phyloP scores from a whole-genome alignment of 78 protist genomes.

The Bodo saltans region DNA sequence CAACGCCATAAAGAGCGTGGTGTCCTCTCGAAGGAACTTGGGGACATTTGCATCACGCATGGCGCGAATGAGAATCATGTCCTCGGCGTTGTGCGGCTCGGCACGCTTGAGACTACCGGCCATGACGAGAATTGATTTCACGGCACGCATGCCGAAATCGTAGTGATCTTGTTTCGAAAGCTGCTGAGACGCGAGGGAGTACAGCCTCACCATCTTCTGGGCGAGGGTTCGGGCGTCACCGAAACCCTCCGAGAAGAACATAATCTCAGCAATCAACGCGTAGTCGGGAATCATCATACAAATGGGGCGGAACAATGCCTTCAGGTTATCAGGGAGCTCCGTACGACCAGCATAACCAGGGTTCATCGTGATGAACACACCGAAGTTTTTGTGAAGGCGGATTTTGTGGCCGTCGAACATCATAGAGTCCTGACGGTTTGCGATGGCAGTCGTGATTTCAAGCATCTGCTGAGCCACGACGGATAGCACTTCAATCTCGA shows the following conservation, averaged over 20 bases:
- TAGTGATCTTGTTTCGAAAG: conserved; percentile 80
- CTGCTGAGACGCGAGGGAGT: conserved; percentile 72
- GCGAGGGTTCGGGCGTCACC: conserved; percentile 48
- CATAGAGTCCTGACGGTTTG: conserved; percentile 3
- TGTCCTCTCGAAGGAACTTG: conserved; percentile 53
- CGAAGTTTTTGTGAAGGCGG: conserved; percentile 48
- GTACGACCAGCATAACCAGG: conserved; percentile 89
- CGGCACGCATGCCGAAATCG: conserved; percentile 90
- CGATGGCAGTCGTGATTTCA: conserved; percentile 53
- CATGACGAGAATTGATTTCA: conserved; percentile 75
- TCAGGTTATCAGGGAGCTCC: conserved; percentile 83
- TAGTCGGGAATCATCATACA: conserved; percentile 85
- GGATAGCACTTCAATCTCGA: conserved; percentile 70
- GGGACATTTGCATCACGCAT: conserved; percentile 64
- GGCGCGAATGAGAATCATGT: conserved; percentile 60
- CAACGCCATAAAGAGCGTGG: conserved; percentile 54
- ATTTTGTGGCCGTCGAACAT: conserved; percentile 62
- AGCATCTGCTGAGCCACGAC: conserved; percentile 74
- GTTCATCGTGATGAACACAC: conserved; percentile 87
- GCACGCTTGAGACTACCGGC: conserved; percentile 71
- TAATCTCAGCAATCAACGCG: conserved; percentile 69
- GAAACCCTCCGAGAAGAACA: conserved; percentile 80
- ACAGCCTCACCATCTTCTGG: conserved; percentile 54
- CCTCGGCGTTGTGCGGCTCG: conserved; percentile 37
- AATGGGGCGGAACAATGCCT: conserved; percentile 78